phyloP scores from a whole-genome alignment of 2,329 filamentous ascomycete species.

The Colletotrichum sojae region DNA sequence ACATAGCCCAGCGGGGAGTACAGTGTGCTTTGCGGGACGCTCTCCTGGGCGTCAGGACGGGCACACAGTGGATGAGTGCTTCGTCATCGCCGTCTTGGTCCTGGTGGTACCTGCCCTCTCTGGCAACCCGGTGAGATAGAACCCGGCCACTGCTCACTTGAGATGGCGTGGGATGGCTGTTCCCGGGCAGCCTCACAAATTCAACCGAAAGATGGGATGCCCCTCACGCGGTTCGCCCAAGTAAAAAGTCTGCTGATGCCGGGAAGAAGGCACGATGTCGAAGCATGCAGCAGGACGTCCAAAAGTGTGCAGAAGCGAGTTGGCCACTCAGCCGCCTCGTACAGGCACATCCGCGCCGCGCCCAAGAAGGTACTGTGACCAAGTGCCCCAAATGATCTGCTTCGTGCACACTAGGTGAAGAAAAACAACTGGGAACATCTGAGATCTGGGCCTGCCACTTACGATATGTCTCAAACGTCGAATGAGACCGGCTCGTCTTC shows the following conservation, averaged over 20 bases:
- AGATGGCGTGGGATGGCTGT: constrained; percentile 1
- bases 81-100: constrained; percentile 36
- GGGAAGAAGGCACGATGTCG: constrained; percentile 11
- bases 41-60: neutral
- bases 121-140: constrained; percentile 29
- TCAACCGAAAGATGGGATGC: constrained; percentile 34
- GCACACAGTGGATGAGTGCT: neutral
- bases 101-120: constrained; percentile 27
- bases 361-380: neutral
- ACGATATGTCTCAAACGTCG: constrained; percentile 12
- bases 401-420: constrained; percentile 6
- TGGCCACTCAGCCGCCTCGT: no score
- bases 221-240: constrained; percentile 12
- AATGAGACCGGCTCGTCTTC: constrained; percentile 8
- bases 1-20: neutral
- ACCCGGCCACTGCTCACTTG: neutral
- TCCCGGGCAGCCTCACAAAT: constrained; percentile 24
- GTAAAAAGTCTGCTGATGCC: constrained; percentile 20
- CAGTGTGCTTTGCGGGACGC: no score
- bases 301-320: neutral
- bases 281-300: constrained; percentile 21
- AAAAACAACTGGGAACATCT: constrained; percentile 30
- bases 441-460: constrained; percentile 20
- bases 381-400: constrained; percentile 10
- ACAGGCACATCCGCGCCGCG: no score